These are phyloP conservation scores for Exophiala bonariae DNA, from an alignment of 2,329 filamentous ascomycete species.

Conservation along the genomic window DNA sequence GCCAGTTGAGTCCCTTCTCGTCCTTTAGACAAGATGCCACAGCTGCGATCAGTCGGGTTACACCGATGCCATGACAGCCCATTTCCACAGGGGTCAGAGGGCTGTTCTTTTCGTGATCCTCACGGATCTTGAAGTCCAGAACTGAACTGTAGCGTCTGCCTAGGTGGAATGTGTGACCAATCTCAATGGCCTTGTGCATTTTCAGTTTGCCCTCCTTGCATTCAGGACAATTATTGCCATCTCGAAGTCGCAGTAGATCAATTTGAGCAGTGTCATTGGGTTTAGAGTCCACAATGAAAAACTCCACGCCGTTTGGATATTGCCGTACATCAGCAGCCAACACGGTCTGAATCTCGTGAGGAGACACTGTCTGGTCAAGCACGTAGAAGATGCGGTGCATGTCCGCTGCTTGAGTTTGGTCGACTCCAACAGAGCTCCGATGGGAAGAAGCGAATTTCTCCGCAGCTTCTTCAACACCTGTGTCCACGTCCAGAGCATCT, in stretches of 20 bases:
- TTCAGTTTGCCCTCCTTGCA: conserved; percentile 66
- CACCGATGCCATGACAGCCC: conserved; percentile 95
- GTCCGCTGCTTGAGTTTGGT: not conserved
- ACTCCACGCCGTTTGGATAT: conserved; percentile 7
- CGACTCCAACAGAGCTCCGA: not conserved
- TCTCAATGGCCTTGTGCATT: conserved; percentile 75
- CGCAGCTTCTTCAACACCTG: conserved; percentile 61
- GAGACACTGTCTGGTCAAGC: conserved; percentile 18
- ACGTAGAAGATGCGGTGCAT: conserved; percentile 16
- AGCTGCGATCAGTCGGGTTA: conserved; percentile 86
- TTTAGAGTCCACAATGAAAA: conserved; percentile 10
- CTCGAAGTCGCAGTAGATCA: conserved; percentile 62
- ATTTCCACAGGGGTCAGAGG: conserved; percentile 69
- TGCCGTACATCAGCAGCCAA: conserved; percentile 10
- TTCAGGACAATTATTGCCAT: conserved; percentile 71
- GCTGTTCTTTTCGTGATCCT: conserved; percentile 26
- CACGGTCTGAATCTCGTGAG: conserved; percentile 4
- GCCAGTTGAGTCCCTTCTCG: conserved; percentile 79
- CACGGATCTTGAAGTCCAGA: conserved; percentile 60
- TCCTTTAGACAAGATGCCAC: conserved; percentile 76
- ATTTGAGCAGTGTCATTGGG: conserved; percentile 4
- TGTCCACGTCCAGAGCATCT: conserved; percentile 65
- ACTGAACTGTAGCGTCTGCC: conserved; percentile 83
- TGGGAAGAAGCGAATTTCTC: conserved; percentile 12
- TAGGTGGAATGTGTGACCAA: conserved; percentile 93